Evolutionary conservation across 2,329 filamentous ascomycete genomes (phyloP), one percentile per base, ranked within the genome.

Genomic region (Onygena corvina): DNA sequence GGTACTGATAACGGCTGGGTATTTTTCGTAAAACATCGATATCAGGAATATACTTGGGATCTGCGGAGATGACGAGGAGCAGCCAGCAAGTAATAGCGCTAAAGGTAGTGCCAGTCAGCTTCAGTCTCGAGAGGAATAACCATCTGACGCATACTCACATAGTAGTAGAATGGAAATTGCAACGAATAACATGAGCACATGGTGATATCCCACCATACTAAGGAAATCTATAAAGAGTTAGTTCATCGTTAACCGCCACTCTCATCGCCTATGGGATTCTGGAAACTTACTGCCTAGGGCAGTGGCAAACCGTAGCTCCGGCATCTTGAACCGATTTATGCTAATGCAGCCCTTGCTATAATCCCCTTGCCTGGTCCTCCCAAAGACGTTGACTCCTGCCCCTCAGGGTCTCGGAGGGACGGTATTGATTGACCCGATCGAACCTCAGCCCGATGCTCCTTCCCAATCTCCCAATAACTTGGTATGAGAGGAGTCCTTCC

Each of bases 171-270:
- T 94, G 40, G 89, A 80, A 52, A 95, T 73, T 50, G 86, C 89
- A 63, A 98, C 94, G 57, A 98, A 72, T 60, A 98, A 87, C 92
- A 98, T 98, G 67, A 98, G 78, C 57, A 96, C 84, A 79, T 98
- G 79, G 63, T 83, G 79, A 79, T 80, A 82, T 54, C 79, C 79
- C 56, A 82, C 69, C 64, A 79, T 73, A 52, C 77, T 76, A 65
- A 81, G 69, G 60, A 80, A 11, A 38, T 11, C 11, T n/a, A 12
- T 20, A 21, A 31, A 48, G 9, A n/a, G 30, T 14, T 36, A 48
- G 50, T 57, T 1, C 8, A 25, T 40, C 4, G n/a, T 5, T 27
- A 20, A 16, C 12, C 21, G 12, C 18, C 8, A 8, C 8, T 4
- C 25, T n/a, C n/a, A 8, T 40, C 11, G 3, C 36, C n/a, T 25